Evolutionary conservation across 73 alveolate species (phyloP).

Genomic region (Paramecium tetraurelia): DNA sequence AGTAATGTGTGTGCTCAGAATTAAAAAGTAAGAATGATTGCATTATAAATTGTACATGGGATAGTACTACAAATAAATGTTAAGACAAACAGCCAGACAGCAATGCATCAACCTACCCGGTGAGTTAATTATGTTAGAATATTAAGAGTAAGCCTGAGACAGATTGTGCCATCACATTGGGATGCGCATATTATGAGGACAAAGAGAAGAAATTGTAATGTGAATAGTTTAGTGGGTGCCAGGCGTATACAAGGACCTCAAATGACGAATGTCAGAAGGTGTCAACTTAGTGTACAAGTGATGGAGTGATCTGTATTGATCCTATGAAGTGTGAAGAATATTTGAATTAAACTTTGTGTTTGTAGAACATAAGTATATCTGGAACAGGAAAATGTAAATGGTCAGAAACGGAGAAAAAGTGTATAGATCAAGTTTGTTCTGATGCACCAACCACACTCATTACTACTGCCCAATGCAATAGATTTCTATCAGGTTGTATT

Average conservation of each 20-base stretch:
- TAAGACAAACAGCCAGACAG: not conserved
- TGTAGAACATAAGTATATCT: not conserved
- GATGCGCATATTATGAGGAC: slow-evolving; percentile 10
- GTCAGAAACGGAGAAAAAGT: not conserved
- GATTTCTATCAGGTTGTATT: not conserved
- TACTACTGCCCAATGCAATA: not conserved
- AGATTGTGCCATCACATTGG: not conserved
- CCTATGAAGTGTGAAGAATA: not conserved
- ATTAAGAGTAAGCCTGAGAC: not conserved
- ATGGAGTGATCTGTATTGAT: slow-evolving; percentile 16
- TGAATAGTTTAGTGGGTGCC: slow-evolving; percentile 11
- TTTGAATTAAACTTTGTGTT: not conserved
- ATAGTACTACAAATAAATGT: not conserved
- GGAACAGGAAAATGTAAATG: slow-evolving; percentile 31
- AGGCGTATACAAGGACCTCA: not conserved
- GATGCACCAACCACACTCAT: not conserved
- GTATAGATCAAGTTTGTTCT: not conserved
- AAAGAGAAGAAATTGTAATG: not conserved
- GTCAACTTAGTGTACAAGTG: slow-evolving; percentile 7
- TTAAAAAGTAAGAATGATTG: not conserved
- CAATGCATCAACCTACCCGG: not conserved
- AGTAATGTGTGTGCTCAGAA: not conserved
- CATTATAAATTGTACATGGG: not conserved
- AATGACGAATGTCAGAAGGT: not conserved
- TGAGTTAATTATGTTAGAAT: not conserved